Conservation (phyloP, 164 flowering plant species). For the Dillenia suffruticosa region DNA sequence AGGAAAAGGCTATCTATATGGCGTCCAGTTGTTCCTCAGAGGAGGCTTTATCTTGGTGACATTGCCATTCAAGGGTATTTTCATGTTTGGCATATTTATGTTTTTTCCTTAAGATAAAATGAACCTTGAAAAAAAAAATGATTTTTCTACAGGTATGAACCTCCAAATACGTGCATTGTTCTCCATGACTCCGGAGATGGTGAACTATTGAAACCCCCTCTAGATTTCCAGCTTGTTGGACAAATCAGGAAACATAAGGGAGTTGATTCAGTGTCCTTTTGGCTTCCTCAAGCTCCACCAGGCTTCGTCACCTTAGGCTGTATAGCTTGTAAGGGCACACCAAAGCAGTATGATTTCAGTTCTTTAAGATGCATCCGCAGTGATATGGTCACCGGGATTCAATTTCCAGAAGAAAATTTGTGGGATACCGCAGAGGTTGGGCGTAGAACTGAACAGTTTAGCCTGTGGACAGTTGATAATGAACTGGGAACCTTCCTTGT, state of each 20-base stretch:
- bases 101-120: not conserved
- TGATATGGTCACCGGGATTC: constrained; percentile 84
- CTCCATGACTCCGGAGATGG: constrained; percentile 66
- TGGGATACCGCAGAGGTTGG: constrained; percentile 84
- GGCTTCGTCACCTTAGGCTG: constrained; percentile 94
- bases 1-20: constrained; percentile 86
- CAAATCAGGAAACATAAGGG: constrained; percentile 79
- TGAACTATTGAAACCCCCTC: constrained; percentile 54
- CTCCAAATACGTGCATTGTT: constrained; percentile 75
- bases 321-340: constrained; percentile 74
- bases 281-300: constrained; percentile 96
- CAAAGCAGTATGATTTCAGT: constrained; percentile 58
- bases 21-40: constrained; percentile 83
- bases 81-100: constrained; percentile 4
- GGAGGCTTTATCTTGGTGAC: constrained; percentile 88
- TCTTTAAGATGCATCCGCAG: constrained; percentile 76
- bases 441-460: constrained; percentile 50
- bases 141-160: constrained; percentile 61
- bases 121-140: constrained; percentile 5
- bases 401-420: constrained; percentile 75
- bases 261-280: constrained; percentile 66
- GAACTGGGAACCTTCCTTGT: constrained; percentile 79
- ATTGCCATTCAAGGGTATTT: constrained; percentile 78
- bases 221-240: constrained; percentile 76
- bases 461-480: constrained; percentile 78